Conservation (phyloP, 106 monocot species). For the Dendrobium chrysotoxum region DNA sequence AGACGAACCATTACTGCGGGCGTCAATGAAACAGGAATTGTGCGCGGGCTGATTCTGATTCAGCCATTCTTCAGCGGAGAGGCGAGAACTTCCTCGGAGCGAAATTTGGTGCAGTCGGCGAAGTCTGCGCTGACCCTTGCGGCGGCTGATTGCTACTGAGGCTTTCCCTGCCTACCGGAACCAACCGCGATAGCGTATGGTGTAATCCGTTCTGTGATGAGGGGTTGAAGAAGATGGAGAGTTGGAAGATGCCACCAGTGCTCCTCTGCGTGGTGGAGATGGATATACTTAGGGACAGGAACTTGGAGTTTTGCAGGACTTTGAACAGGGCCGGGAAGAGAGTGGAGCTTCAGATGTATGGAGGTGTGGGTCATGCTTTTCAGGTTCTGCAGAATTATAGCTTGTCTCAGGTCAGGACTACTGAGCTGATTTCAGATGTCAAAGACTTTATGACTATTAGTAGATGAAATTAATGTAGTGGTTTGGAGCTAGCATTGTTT, state of each 20-base stretch:
- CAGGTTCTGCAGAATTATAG: constrained; percentile 45
- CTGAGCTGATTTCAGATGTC: constrained; percentile 51
- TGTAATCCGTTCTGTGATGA: no score
- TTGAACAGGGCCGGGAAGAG: constrained; percentile 45
- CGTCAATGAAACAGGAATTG: not conserved
- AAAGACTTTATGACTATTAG: constrained; percentile 3
- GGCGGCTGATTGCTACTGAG: no score
- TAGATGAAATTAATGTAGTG: no score
- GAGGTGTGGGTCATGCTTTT: constrained; percentile 82
- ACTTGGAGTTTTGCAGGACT: constrained; percentile 50
- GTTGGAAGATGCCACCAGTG: no score
- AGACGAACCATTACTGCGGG: not conserved
- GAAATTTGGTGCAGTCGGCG: no score
- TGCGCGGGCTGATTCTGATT: constrained; percentile 20
- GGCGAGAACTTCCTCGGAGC: no score
- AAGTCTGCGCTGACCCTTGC: no score
- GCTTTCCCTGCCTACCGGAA: no score
- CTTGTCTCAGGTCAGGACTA: constrained; percentile 36
- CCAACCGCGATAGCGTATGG: no score
- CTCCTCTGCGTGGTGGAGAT: constrained; percentile 47
- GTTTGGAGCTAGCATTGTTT: no score
- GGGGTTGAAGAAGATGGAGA: no score
- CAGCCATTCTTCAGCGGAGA: no score
- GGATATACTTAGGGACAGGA: constrained; percentile 66
- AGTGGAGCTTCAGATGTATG: constrained; percentile 35